Conservation (phyloP, 495 filamentous ascomycete species). For the Jackrogersella multiformis region DNA sequence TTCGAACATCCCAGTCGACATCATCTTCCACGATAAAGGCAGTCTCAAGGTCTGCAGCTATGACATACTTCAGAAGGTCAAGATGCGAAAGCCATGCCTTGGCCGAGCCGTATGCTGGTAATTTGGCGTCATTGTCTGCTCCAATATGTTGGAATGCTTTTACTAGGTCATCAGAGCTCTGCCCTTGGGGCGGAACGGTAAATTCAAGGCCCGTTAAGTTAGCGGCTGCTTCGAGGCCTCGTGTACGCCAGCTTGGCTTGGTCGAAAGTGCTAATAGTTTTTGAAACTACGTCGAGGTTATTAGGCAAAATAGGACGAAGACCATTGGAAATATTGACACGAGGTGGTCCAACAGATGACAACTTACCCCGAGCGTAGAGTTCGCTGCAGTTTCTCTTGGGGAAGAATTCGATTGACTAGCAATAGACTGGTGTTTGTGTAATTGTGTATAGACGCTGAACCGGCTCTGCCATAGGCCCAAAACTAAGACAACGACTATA, state of each 20-base stretch:
- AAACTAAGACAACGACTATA: conserved; percentile 1
- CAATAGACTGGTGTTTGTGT: background rate
- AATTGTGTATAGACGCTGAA: conserved; percentile 4
- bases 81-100: conserved; percentile 48
- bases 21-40: conserved; percentile 61
- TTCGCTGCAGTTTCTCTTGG: conserved; percentile 22
- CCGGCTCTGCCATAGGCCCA: conserved; percentile 8
- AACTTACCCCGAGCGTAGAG: conserved; percentile 27
- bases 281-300: conserved; percentile 32
- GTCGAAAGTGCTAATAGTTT: conserved; percentile 39
- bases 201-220: conserved; percentile 32
- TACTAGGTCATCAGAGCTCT: conserved; percentile 28
- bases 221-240: conserved; percentile 41
- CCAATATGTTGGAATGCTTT: conserved; percentile 27
- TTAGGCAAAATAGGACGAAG: background rate
- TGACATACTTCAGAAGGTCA: conserved; percentile 48
- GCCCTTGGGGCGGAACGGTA: conserved; percentile 30
- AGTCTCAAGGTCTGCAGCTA: conserved; percentile 54
- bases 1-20: conserved; percentile 57
- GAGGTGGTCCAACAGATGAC: background rate
- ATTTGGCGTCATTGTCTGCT: conserved; percentile 3
- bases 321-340: background rate
- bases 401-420: background rate
- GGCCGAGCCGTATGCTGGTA: conserved; percentile 22
- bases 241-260: conserved; percentile 37